Base-by-base conservation (phyloP, 1,284 basidiomycete genomes). In the Ustilago sp. region DNA sequence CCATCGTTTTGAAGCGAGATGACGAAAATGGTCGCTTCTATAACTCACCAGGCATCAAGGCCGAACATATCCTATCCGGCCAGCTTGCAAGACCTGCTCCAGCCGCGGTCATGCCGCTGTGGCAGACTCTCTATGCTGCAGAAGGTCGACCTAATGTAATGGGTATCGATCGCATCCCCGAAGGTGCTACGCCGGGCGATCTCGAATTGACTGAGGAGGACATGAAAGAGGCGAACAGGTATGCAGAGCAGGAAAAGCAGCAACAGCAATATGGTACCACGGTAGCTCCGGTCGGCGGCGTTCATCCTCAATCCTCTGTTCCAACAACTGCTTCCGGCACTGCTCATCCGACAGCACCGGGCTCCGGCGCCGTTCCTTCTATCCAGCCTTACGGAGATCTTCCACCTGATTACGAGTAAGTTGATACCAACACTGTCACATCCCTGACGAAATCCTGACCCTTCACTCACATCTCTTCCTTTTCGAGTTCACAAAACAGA, bases 1-100 rank as follows among this genome's bases (percentile, higher is more conserved):
- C 79, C 11, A 74, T 87, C 38, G 63, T 75, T 12, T 64, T 77
- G n/a, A 81, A 82, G 59, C 77, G 83, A 9, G 72, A 76, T 19
- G 83, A 84, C 45, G 83, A 79, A 35, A 83, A 84, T 34, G 75
- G 63, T 7, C 72, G 82, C 15, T 81, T 83, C 72, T 84, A 83
- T 66, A 55, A 68, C 23, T 63, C 67, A 7, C 80, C 80, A 0
- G 81, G 69, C 36, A 69, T 81, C 59, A 57, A 59, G n/a, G 71
- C 68, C 8, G 52, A 56, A 6, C 59, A 75, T 9, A 72, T 84
- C 23, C 71, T 84, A 17, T 68, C 75, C 6, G 81, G 81, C 12
- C 74, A 74, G 39, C 62, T 83, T 3, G 61, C 38, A 11, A 38
- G 58, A 51, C 73, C 78, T 52, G 63, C 63, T 35, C 66, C 82